Evolutionary conservation across 225 moss, liverwort and hornwort genomes (phyloP).

Genomic region (Marchantia paleacea): DNA sequence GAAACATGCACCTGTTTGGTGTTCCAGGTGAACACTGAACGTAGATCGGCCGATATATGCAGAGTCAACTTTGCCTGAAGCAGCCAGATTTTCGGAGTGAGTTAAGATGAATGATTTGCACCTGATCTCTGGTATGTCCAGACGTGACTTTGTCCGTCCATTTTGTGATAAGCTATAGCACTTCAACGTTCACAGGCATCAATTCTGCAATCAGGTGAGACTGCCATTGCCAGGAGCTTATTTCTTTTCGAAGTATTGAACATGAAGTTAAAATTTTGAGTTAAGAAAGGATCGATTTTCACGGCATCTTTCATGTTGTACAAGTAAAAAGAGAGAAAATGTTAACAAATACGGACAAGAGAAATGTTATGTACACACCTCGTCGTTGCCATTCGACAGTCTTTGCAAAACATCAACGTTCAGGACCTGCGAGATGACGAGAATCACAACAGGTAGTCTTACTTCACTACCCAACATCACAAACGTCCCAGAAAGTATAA

Average conservation of each 20-base stretch:
- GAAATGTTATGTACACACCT: slow-evolving; percentile 20
- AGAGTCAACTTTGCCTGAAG: slow-evolving; percentile 60
- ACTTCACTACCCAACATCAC: not conserved
- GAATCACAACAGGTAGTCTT: not conserved
- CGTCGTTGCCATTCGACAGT: slow-evolving; percentile 45
- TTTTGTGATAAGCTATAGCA: too few relatives aligned
- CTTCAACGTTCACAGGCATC: not conserved
- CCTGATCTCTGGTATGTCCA: too few relatives aligned
- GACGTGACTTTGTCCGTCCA: too few relatives aligned
- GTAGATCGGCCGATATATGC: slow-evolving; percentile 81
- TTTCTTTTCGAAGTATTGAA: not conserved
- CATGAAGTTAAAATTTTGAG: not conserved
- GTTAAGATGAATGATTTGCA: too few relatives aligned
- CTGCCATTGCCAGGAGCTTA: not conserved
- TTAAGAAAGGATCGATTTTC: not conserved
- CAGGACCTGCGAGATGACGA: slow-evolving; percentile 35
- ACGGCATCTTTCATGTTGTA: not conserved
- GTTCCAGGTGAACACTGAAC: slow-evolving; percentile 95
- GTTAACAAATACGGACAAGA: not conserved
- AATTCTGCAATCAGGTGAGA: not conserved
- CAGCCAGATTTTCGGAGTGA: not conserved
- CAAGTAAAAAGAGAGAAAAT: too few relatives aligned
- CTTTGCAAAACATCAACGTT: slow-evolving; percentile 43
- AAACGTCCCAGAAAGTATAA: not conserved
- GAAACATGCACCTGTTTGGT: slow-evolving; percentile 68